Conservation (phyloP, 2,329 filamentous ascomycete species). For the Paecilomyces variotii region DNA sequence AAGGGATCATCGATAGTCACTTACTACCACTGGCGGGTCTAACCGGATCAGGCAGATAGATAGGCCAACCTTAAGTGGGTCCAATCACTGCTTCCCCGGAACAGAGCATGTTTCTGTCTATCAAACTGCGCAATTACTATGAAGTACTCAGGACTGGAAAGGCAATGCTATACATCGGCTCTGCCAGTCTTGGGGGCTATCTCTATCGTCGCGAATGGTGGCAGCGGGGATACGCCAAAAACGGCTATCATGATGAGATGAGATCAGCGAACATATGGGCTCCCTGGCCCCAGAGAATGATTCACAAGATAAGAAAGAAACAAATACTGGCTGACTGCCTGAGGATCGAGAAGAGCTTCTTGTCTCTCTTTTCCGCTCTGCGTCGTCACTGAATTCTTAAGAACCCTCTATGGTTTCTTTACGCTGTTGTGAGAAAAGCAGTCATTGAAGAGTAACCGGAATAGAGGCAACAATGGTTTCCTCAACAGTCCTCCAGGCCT, state of each 20-base stretch:
- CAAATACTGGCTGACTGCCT: not conserved
- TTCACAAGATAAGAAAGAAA: not conserved
- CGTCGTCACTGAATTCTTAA: not conserved
- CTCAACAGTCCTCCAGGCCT: slow-evolving; percentile 33
- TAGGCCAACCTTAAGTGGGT: no score
- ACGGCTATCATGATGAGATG: not conserved
- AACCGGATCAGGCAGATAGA: no score
- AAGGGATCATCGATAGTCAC: no score
- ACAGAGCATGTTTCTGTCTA: no score
- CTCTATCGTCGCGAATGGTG: not conserved
- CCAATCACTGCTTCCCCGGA: no score
- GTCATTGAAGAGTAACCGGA: not conserved
- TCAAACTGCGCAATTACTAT: no score
- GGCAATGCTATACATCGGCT: no score
- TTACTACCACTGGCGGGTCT: no score
- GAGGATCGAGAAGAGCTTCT: not conserved
- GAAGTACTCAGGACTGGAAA: no score
- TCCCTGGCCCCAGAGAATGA: not conserved
- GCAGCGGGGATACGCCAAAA: not conserved
- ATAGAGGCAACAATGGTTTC: not conserved
- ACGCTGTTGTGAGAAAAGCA: not conserved
- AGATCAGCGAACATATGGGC: not conserved
- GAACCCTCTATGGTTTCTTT: not conserved
- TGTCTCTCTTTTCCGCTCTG: not conserved
- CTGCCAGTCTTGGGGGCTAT: not conserved